phyloP scores from a whole-genome alignment of 2,329 filamentous ascomycete species.

The Calonectria pseudoreteaudii region DNA sequence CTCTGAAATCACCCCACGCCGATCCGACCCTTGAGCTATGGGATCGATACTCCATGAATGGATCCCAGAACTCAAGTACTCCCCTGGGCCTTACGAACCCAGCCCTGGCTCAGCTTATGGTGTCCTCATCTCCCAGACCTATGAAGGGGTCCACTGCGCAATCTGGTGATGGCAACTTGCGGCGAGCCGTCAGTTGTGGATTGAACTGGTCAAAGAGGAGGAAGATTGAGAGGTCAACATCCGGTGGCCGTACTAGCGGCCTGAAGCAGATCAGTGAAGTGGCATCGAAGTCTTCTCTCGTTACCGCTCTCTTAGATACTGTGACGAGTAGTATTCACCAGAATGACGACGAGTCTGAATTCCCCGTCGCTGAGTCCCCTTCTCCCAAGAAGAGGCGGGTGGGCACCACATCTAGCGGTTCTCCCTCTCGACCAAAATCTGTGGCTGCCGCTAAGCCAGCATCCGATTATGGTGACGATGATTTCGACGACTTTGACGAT shows the following conservation, averaged over 20 bases:
- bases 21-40: conserved; percentile 82
- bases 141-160: conserved; percentile 55
- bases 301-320: conserved; percentile 74
- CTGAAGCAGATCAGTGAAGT: conserved; percentile 57
- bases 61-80: conserved; percentile 55
- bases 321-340: conserved; percentile 67
- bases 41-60: conserved; percentile 75
- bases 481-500: conserved; percentile 72
- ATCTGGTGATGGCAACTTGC: conserved; percentile 60
- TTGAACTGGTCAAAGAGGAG: conserved; percentile 79
- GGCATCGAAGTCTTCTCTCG: conserved; percentile 66
- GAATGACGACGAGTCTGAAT: conserved; percentile 47
- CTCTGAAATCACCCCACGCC: conserved; percentile 74
- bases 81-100: conserved; percentile 64
- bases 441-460: conserved; percentile 23
- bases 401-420: conserved; percentile 34
- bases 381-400: conserved; percentile 56
- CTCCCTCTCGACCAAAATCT: conserved; percentile 36
- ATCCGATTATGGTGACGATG: conserved; percentile 68
- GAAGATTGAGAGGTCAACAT: conserved; percentile 64
- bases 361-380: conserved; percentile 53
- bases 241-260: conserved; percentile 47
- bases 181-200: conserved; percentile 77
- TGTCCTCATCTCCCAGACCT: conserved; percentile 77
- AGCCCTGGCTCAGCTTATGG: conserved; percentile 72